Evolutionary conservation across 2,329 filamentous ascomycete genomes (phyloP), one percentile per base, ranked within the genome.

Genomic region (Ophiostoma montium): DNA sequence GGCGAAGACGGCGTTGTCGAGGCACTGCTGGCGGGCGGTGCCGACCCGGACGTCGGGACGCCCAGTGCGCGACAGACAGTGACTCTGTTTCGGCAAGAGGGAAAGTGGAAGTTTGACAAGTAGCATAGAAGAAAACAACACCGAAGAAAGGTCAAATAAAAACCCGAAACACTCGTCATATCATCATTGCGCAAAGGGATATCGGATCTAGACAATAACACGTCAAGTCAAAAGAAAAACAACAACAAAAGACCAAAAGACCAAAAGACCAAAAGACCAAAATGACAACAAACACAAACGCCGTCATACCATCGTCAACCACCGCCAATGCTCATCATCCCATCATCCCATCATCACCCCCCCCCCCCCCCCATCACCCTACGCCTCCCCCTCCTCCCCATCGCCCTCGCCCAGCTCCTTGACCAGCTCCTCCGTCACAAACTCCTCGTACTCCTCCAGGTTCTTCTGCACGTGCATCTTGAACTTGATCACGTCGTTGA

Each of bases 401-500:
- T 27, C 23, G 23, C 23, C 67, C 54, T 73, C 77, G n/a, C 80
- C 78, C 19, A 88, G 68, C 66, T 89, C 84, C 61, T 82, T 78
- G 68, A 94, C 86, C n/a, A 95, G 80, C 67, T 96, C 90, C 56
- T 94, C 86, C 2, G 86, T 82, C 7, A 95, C 87, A 61, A 95
- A 95, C 50, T 82, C 80, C 67, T 98, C 92, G 63, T 95, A 96
- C 60, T 92, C 86, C 62, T 95, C 90, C 48, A 98, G 70, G 52
- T 80, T 83, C 68, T 88, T 89, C 65, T 98, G 92, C 47, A 98
- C 74, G 61, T 96, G 89, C 55, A 98, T 86, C 69, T 98, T 98
- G 77, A 98, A 96, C 61, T 94, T 89, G 69, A 96, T 94, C 54
- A 95, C 84, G 62, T 96, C 89, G 67, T 95, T 94, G 52, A 98